Evolutionary conservation across 208 protist species (phyloP).

Genomic region (Tetramitus jugosus): DNA sequence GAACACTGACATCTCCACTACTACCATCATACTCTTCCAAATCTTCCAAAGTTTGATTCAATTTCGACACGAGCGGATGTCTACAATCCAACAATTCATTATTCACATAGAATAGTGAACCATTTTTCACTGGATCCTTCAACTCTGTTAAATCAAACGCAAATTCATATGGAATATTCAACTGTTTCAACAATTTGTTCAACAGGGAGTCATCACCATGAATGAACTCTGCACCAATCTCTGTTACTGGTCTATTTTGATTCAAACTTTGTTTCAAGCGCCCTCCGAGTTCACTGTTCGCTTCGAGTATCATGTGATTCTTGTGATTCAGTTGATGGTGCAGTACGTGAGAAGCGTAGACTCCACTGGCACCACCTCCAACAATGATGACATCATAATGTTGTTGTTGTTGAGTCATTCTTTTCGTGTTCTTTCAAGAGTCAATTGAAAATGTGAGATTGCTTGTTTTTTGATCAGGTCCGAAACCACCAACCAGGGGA

Average conservation of each 20-base stretch:
- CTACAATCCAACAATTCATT: not conserved
- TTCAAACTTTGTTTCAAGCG: not conserved
- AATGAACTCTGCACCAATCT: slow-evolving; percentile 18
- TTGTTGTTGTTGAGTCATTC: no score
- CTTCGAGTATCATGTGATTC: not conserved
- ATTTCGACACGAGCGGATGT: not conserved
- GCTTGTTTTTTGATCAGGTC: no score
- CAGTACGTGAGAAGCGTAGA: not conserved
- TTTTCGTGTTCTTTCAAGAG: no score
- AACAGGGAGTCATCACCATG: slow-evolving; percentile 1
- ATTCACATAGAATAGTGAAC: not conserved
- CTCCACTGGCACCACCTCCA: not conserved
- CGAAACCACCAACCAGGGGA: no score
- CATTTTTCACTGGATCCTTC: no score
- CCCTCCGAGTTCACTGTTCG: not conserved
- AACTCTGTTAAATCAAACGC: not conserved
- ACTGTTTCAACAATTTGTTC: not conserved
- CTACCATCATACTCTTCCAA: not conserved
- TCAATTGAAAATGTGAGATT: no score
- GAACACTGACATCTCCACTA: not conserved
- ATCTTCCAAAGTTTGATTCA: not conserved
- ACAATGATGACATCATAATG: not conserved
- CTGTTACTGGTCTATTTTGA: not conserved
- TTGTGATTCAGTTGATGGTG: not conserved
- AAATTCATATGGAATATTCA: not conserved